phyloP scores from a whole-genome alignment of 2,329 filamentous ascomycete species.

The Arachnomyces sp. region DNA sequence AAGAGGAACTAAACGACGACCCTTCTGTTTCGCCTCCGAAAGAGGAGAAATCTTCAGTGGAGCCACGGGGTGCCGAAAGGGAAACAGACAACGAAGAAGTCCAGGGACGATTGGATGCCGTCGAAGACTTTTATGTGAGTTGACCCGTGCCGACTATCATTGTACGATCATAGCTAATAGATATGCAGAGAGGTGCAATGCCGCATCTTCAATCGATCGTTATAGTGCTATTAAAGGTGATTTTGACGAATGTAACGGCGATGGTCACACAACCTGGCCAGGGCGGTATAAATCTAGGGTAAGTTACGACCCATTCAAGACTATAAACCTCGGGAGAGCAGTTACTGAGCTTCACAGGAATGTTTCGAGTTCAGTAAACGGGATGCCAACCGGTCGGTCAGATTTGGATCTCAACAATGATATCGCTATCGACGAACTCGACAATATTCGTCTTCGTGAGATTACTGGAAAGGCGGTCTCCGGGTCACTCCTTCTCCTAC shows the following conservation, averaged over 20 bases:
- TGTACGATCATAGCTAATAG: slow-evolving; percentile 3
- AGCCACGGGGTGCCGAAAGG: slow-evolving; percentile 14
- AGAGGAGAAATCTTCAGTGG: slow-evolving; percentile 8
- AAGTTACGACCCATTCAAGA: slow-evolving; percentile 19
- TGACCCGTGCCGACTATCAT: not conserved
- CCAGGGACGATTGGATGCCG: slow-evolving; percentile 54
- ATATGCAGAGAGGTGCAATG: slow-evolving; percentile 57
- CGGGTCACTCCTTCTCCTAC: slow-evolving; percentile 72
- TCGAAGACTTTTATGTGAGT: slow-evolving; percentile 81
- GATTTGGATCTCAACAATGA: slow-evolving; percentile 23
- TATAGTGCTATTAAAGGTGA: slow-evolving; percentile 83
- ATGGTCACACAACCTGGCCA: slow-evolving; percentile 54
- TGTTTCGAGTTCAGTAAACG: slow-evolving; percentile 20
- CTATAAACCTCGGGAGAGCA: no score
- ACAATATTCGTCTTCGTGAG: slow-evolving; percentile 72
- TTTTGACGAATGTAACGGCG: slow-evolving; percentile 81
- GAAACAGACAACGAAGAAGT: slow-evolving; percentile 32
- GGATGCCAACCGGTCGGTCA: slow-evolving; percentile 13
- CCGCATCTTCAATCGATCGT: slow-evolving; percentile 86
- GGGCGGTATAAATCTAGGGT: slow-evolving; percentile 38
- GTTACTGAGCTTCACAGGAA: slow-evolving; percentile 13
- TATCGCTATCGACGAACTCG: slow-evolving; percentile 61
- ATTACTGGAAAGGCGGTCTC: slow-evolving; percentile 87
- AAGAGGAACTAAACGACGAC: slow-evolving; percentile 32
- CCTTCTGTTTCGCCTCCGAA: slow-evolving; percentile 17